Evolutionary conservation across 441 rosid genomes (phyloP).

Genomic region (Biscutella laevigata): DNA sequence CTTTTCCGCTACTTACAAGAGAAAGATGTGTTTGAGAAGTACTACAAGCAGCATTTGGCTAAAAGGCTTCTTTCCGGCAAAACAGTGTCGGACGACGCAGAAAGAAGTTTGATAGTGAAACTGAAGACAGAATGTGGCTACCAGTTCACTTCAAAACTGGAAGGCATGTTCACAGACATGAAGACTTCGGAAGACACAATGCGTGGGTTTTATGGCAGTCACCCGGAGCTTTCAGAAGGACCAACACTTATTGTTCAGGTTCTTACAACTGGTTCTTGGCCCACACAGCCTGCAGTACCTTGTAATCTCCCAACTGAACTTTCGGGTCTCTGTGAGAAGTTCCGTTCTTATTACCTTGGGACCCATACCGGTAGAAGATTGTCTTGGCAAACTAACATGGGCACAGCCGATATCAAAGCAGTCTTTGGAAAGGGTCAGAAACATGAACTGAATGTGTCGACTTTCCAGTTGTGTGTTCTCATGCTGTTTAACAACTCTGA

Average conservation of each 20-base stretch:
- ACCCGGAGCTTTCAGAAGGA: conserved; percentile 72
- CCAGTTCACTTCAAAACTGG: conserved; percentile 87
- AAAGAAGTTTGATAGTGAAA: conserved; percentile 87
- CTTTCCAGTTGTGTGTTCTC: conserved; percentile 93
- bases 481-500: conserved; percentile 79
- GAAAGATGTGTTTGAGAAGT: conserved; percentile 93
- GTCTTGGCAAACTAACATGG: conserved; percentile 98
- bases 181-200: conserved; percentile 90
- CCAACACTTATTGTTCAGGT: conserved; percentile 88
- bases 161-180: conserved; percentile 98
- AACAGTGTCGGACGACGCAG: conserved; percentile 89
- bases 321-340: conserved; percentile 79
- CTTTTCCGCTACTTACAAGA: conserved; percentile 91
- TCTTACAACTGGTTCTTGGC: conserved; percentile 93
- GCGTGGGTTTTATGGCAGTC: conserved; percentile 65
- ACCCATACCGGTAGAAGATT: conserved; percentile 88
- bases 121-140: conserved; percentile 94
- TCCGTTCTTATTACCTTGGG: conserved; percentile 83
- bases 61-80: conserved; percentile 87
- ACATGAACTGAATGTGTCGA: conserved; percentile 91
- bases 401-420: conserved; percentile 86
- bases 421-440: conserved; percentile 85
- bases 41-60: conserved; percentile 89
- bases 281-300: conserved; percentile 69
- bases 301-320: conserved; percentile 88